Base-by-base conservation (phyloP, 2,329 filamentous ascomycete genomes). In the Ophiostoma australiae region DNA sequence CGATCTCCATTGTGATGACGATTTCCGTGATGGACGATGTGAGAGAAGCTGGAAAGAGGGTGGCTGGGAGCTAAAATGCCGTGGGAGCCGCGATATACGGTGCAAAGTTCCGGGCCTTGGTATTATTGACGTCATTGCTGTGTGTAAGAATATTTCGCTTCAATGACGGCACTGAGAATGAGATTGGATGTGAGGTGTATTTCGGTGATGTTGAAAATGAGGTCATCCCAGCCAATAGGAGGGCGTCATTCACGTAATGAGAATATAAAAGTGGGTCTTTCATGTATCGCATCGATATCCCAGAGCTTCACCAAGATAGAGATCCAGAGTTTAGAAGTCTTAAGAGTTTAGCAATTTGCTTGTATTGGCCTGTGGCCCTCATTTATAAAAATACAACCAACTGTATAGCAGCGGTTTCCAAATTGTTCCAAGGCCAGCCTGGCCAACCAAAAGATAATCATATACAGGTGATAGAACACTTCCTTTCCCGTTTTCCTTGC, bases 401-500 rank as follows among this genome's bases (percentile, higher is more conserved):
- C 61, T 37, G 31, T 6, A 20, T 65, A 37, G 13, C 61, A 65
- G 33, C 61, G 44, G 63, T 13, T 10, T 39, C 35, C 23, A 66
- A 52, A 63, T 35, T 15, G 58, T 61, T 44, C 13, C 44, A 37
- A 70, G 35, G n/a, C 69, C 31, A 55, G 48, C 17, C 58, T 31
- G 37, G 27, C n/a, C 65, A 10, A 6, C 52, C 65, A 61, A 68
- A 52, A 68, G 55, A 70, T 70, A 72, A 70, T 58, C 41, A 67
- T 72, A 72, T 69, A 72, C 71, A 72, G 41, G 27, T 58, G n/a
- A 55, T 63, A 11, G 63, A 66, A 33, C 61, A 31, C 39, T 67
- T 58, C 33, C 39, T 70, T 69, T 37, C 31, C 69, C 31, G 37
- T 68, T 35, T 35, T 68, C 17, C 8, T 58, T 66, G 23, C 23